Percentiles rank a stretch among this genome's conserved stretches.
Conservation (phyloP, 2,329 filamentous ascomycete species). For the Aspergillus pseudoterreus region DNA sequence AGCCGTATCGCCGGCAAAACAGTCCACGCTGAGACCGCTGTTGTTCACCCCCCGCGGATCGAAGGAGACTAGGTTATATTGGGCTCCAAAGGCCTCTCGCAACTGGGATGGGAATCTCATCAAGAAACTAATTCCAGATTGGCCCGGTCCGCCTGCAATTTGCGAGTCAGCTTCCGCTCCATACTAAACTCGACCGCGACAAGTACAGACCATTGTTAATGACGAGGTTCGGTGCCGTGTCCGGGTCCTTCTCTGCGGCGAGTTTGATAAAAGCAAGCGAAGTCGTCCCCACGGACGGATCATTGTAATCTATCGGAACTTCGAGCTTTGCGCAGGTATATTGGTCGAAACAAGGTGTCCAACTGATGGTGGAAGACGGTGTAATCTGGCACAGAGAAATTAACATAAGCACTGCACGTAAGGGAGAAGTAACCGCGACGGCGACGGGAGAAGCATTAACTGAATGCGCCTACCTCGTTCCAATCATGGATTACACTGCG, state of each 20-base stretch:
- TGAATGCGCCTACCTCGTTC: neutral
- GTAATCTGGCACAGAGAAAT: conserved; percentile 2
- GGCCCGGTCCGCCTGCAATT: conserved; percentile 1
- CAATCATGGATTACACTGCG: neutral
- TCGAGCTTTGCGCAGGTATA: conserved; percentile 14
- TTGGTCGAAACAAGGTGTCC: conserved; percentile 14
- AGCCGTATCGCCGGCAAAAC: conserved; percentile 21
- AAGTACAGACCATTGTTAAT: conserved; percentile 8
- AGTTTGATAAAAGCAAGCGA: conserved; percentile 18
- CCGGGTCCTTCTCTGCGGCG: conserved; percentile 8
- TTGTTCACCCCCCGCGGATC: conserved; percentile 27
- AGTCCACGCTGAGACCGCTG: conserved; percentile 28
- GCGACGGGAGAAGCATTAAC: neutral
- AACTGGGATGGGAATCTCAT: neutral
- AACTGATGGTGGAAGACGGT: conserved; percentile 8
- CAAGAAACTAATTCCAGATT: neutral
- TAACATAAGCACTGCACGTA: neutral
- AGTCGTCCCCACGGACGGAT: conserved; percentile 10
- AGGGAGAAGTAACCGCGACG: too few relatives aligned
- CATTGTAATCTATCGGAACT: conserved; percentile 19
- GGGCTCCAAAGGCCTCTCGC: neutral
- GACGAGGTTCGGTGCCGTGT: conserved; percentile 11
- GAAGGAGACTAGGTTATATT: conserved; percentile 25
- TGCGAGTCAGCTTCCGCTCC: neutral
- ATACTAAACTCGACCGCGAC: neutral